Base-by-base conservation (phyloP, 2,329 filamentous ascomycete genomes). In the Mycosphaerella sp. region DNA sequence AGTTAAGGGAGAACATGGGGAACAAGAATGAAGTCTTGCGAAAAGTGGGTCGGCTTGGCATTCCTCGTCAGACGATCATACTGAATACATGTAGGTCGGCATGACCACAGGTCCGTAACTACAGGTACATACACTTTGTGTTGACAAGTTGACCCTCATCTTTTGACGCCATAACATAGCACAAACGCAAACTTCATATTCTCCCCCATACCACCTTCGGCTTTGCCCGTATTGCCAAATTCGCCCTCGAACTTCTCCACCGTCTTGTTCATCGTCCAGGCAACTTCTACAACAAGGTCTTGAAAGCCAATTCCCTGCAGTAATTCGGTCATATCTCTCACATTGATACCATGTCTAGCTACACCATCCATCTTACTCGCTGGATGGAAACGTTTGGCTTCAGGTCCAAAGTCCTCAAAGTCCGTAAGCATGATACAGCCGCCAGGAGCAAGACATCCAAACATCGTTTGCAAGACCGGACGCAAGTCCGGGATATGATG, bases 191-290 rank as follows among this genome's bases (percentile, higher is more conserved):
- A 59, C 13, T 58, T 43, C 56, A 62, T 59, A n/a, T 44, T 40
- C 44, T 63, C 55, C 5, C 59, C 61, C 13, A 39, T 32, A 6
- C 48, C 55, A 16, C 41, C 35, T 25, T 54, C 42, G 4, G 44
- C 13, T 36, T 36, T 53, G 13, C 50, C 58, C 12, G 36, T 34
- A 13, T 39, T 36, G 4, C 56, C 59, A 50, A 61, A 62, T 32
- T 60, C 59, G 50, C 60, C 68, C 44, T 51, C 58, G 50, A 63
- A 63, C 44, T 53, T 62, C 52, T 63, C 61, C 14, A 63, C 61
- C 8, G 25, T 59, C 56, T 63, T 62, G 18, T 49, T 40, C 61
- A 61, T 62, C 8, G 52, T 61, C 61, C 61, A 63, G 25, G 54
- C 53, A 4, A 58, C 35, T 42, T 44, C 49, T 3, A 63, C 58